Base-by-base conservation (phyloP, 2,329 filamentous ascomycete species). In the Pseudocercospora ulei region DNA sequence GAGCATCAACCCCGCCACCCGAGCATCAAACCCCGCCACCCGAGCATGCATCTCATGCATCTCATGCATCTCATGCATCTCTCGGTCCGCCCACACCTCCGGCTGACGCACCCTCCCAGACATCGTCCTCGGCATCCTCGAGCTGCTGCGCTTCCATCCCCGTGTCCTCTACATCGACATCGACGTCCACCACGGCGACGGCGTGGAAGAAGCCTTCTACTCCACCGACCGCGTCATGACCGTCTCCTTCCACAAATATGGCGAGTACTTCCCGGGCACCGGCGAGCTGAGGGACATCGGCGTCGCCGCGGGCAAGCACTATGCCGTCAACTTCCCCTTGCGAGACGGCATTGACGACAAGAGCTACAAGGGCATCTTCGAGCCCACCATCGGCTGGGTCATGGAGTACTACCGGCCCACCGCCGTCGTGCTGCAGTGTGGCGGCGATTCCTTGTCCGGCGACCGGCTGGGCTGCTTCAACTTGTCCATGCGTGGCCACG, bases 191-290 rank as follows among this genome's bases (percentile, higher is more conserved):
- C 75, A 79, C 49, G 75, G 75, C 23, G 75, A 80, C 54, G 77
- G 77, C 48, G 77, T 81, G 24, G 77, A 81, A 59, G 77, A 81
- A 59, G 77, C 77, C 3, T 81, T 81, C 55, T 80, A 80, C 59
- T 78, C 76, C 1, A 81, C 76, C 28, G 76, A 81, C 55, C 73
- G 77, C 39, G 77, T 81, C 54, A 80, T 81, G 76, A 80, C 76
- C 3, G 71, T 75, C 29, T 80, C 76, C 2, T 81, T 81, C 62
- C 77, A 81, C 66, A 81, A 80, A 53, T 81, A 81, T 54, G 77
- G 77, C 52, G 77, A 80, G 56, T 81, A 80, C 60, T 81, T 81
- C 59, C 77, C 77, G 0, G 77, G 77, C 29, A 81, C 77, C 7
- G 77, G 77, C 48, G 77, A 80, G 54, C 67, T 81, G 24, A 70